Percentiles rank a stretch among this genome's conserved stretches.
These are phyloP conservation scores for Dictyostelium capitatum DNA, from an alignment of 78 protist species.

Conservation along the genomic window DNA sequence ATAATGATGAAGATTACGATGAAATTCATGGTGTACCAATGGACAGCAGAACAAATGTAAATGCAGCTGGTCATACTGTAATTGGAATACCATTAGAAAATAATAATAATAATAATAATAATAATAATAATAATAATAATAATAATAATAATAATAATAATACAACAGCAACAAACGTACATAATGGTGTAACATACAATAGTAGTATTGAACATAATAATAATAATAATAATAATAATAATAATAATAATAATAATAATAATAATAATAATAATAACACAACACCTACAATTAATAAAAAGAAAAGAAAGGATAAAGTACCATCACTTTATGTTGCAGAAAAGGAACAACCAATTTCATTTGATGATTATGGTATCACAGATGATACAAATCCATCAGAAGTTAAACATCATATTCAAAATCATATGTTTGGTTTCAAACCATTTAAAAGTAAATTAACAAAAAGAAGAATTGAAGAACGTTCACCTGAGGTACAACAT, in stretches of 20 bases:
- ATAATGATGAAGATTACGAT: not conserved
- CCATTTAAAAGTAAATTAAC: conserved; percentile 53
- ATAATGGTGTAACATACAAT: not conserved
- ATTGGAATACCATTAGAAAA: not conserved
- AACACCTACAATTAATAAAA: not conserved
- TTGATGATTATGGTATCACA: conserved; percentile 59
- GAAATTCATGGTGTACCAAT: not conserved
- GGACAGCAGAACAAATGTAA: not conserved
- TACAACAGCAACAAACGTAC: not conserved
- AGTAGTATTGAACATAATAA: not conserved
- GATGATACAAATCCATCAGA: conserved; percentile 32
- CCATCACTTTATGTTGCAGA: conserved; percentile 45
- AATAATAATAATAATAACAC: not conserved
- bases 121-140: not conserved
- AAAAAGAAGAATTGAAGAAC: conserved; percentile 43
- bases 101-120: not conserved
- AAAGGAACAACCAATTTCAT: conserved; percentile 48
- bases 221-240: not conserved
- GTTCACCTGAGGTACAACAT: conserved; percentile 37
- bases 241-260: not conserved
- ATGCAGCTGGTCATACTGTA: not conserved
- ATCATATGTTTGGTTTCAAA: conserved; percentile 78
- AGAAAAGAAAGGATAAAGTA: not conserved
- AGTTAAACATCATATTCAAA: conserved; percentile 57
- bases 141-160: not conserved